Evolutionary conservation across 306 rosid genomes (phyloP), one percentile per base, ranked within the genome.

Genomic region (Heteromeles arbutifolia): DNA sequence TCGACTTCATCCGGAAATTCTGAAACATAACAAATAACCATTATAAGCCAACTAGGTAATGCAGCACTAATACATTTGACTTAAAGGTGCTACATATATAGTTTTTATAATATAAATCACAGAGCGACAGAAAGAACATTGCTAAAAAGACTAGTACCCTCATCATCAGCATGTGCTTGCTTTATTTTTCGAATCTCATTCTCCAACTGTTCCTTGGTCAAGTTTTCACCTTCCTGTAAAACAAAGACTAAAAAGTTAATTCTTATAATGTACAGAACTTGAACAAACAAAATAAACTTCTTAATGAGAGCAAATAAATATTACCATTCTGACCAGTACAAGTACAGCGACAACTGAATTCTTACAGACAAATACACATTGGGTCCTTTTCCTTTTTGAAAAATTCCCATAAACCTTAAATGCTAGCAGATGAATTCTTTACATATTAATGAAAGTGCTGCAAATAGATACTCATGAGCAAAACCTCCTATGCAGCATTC

Each of bases 1-100:
- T 95, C 99, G 54, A 95, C 97, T 88, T 95, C 99, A 84, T 95
- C 99, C 0, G 99, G 99, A 82, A 73, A 90, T 81, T 92, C 99
- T 95, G 89, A 32, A 84, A 83, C 50, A 74, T 18, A 58, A 77
- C 54, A 37, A 72, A 37, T 65, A 80, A 77, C 22, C 41, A 78
- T 67, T 69, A 65, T 44, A 34, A 28, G 67, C 65, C 44, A 80
- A 37, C 31, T 67, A 67, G 58, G 45, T 17, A 58, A 62, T 18
- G 28, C 29, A 77, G 29, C 65, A 79, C 43, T 34, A 78, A 10
- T 8, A 74, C n/a, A 45, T 28, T 28, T 14, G 66, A 28, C 34
- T 1, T 19, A n/a, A 31, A 31, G 43, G 41, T 31, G 68, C 68
- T 64, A 17, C 14, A 26, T 3, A 61, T 25, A 25, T 14, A 5